phyloP scores from a whole-genome alignment of 805 yeast species.

The Zygosaccharomyces bailii region DNA sequence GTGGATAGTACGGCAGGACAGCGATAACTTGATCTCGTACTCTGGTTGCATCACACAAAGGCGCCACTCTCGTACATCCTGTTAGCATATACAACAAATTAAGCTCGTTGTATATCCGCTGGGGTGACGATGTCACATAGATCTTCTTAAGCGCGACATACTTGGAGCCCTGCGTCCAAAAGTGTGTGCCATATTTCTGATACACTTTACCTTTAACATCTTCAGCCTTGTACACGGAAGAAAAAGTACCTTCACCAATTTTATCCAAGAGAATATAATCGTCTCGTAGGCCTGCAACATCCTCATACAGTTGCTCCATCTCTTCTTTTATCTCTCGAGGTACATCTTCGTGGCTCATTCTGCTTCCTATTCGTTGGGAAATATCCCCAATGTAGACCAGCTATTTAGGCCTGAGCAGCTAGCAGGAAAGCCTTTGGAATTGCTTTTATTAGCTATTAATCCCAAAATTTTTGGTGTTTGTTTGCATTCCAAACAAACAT shows the following conservation, averaged over 20 bases:
- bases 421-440: neutral
- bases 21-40: conserved; percentile 90
- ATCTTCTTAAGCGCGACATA: conserved; percentile 87
- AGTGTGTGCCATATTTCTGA: conserved; percentile 27
- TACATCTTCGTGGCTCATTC: conserved; percentile 39
- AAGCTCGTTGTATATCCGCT: conserved; percentile 84
- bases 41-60: conserved; percentile 82
- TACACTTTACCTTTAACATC: conserved; percentile 37
- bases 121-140: conserved; percentile 93
- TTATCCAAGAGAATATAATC: conserved; percentile 37
- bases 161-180: conserved; percentile 36
- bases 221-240: conserved; percentile 58
- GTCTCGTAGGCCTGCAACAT: conserved; percentile 49
- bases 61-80: conserved; percentile 75
- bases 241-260: conserved; percentile 88
- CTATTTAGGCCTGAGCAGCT: conserved; percentile 1
- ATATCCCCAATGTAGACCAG: neutral
- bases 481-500: conserved; percentile 3
- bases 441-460: neutral
- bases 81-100: conserved; percentile 66
- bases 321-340: conserved; percentile 55
- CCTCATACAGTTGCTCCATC: conserved; percentile 49
- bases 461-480: conserved; percentile 2
- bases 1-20: conserved; percentile 85
- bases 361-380: neutral